A percentile compares a stretch with the other conserved stretches of the same genome.
Evolutionary conservation across 805 yeast genomes (phyloP).

Genomic region (Candida palmyrensis): DNA sequence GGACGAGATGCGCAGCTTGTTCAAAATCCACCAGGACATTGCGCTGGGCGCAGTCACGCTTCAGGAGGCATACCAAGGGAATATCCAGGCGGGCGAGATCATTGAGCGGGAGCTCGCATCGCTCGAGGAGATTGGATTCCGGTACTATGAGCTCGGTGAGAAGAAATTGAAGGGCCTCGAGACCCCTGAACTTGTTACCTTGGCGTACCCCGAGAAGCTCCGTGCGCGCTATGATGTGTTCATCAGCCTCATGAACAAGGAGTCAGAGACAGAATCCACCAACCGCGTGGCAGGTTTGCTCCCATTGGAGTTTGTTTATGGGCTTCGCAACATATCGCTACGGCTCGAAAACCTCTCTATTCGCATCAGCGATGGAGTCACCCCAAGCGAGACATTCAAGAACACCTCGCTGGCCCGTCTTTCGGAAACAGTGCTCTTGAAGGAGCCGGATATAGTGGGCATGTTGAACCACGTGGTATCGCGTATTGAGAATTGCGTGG

Average conservation of each 20-base stretch:
- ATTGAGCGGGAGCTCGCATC: conserved; percentile 62
- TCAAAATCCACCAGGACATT: conserved; percentile 42
- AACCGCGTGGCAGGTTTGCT: conserved; percentile 29
- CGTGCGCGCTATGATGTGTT: conserved; percentile 51
- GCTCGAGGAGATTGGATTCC: conserved; percentile 66
- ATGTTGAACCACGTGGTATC: conserved; percentile 63
- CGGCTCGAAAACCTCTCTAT: conserved; percentile 58
- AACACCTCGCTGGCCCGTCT: conserved; percentile 20
- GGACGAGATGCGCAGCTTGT: conserved; percentile 60
- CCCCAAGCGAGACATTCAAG: conserved; percentile 21
- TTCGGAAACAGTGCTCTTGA: conserved; percentile 14
- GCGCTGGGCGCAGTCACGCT: conserved; percentile 18
- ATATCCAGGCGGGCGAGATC: conserved; percentile 44
- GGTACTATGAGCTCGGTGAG: conserved; percentile 69
- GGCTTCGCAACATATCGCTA: conserved; percentile 50
- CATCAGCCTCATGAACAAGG: conserved; percentile 14
- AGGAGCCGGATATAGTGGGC: conserved; percentile 42
- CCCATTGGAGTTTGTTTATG: conserved; percentile 42
- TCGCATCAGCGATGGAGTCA: conserved; percentile 38
- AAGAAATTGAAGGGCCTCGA: conserved; percentile 90
- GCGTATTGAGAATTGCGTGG: conserved; percentile 59
- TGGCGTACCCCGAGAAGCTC: conserved; percentile 66
- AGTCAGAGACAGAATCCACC: conserved; percentile 23
- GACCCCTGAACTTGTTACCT: conserved; percentile 81
- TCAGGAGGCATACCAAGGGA: conserved; percentile 43